Conservation (phyloP, 306 rosid genomes). For the Lathyrus tuberosus region DNA sequence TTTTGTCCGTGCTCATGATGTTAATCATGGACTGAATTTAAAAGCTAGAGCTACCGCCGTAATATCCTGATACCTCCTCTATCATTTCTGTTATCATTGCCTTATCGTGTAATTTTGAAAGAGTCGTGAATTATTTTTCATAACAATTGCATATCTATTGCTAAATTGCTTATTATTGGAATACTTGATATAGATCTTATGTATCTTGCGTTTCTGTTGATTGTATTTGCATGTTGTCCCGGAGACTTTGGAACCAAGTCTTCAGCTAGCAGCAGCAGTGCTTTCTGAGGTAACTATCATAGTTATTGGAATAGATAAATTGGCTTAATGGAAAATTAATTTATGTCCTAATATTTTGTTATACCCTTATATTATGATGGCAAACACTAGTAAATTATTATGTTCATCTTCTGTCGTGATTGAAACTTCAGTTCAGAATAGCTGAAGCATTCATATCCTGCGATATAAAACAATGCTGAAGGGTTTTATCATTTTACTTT, state of each 20-base stretch:
- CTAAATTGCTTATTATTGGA: slow-evolving; percentile 16
- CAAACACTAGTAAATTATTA: slow-evolving; percentile 15
- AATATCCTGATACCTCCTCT: slow-evolving; percentile 44
- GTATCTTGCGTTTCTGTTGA: slow-evolving; percentile 6
- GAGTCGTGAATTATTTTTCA: background rate
- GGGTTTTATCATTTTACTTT: slow-evolving; percentile 21
- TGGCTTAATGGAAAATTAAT: background rate
- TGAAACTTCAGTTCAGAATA: slow-evolving; percentile 33
- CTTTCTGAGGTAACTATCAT: slow-evolving; percentile 78
- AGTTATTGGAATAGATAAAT: slow-evolving; percentile 32
- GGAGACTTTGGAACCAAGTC: slow-evolving; percentile 99
- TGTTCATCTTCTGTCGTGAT: background rate
- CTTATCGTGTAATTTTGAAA: background rate
- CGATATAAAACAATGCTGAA: background rate
- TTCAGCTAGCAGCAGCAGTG: slow-evolving; percentile 98
- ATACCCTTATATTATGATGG: background rate
- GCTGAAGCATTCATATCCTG: background rate
- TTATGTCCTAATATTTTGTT: slow-evolving; percentile 19
- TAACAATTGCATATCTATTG: slow-evolving; percentile 23
- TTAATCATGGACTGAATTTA: slow-evolving; percentile 93
- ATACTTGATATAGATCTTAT: slow-evolving; percentile 25
- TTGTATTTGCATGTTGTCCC: slow-evolving; percentile 84
- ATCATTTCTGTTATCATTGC: slow-evolving; percentile 33
- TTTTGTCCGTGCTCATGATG: slow-evolving; percentile 99
- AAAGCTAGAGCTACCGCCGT: slow-evolving; percentile 99